A percentile compares a stretch with the other conserved stretches of the same genome.
phyloP scores from a whole-genome alignment of 1,139 yeast genomes.

The Groenewaldozyma auringiensis region DNA sequence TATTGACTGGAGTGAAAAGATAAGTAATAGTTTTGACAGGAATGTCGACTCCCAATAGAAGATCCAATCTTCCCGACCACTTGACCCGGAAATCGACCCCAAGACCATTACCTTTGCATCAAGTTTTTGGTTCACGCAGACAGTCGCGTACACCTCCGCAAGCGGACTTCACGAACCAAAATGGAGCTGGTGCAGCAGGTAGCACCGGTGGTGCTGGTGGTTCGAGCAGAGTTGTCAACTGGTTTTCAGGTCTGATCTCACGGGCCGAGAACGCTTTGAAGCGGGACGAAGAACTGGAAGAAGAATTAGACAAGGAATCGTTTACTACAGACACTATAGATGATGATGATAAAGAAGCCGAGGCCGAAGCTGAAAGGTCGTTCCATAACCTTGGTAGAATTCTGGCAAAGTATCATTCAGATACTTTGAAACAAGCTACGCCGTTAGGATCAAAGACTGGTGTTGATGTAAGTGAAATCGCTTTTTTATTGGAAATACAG shows the following conservation, averaged over 20 bases:
- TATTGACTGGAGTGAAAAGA: too few relatives aligned
- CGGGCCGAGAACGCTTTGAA: conserved; percentile 33
- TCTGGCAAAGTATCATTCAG: conserved; percentile 7
- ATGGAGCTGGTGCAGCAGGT: neutral
- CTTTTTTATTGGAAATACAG: neutral
- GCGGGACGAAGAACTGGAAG: conserved; percentile 26
- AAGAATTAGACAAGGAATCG: conserved; percentile 37
- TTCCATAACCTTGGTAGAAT: conserved; percentile 11
- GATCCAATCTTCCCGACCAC: neutral
- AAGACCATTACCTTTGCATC: neutral
- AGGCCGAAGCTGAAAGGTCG: conserved; percentile 13
- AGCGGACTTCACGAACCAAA: neutral
- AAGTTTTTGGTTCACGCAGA: neutral
- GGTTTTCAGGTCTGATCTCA: conserved; percentile 1
- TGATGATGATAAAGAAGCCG: conserved; percentile 13
- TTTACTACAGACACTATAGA: conserved; percentile 27
- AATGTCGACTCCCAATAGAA: conserved; percentile 1
- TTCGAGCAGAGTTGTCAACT: neutral
- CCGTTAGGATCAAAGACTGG: neutral
- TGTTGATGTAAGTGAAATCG: conserved; percentile 4
- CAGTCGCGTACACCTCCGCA: neutral
- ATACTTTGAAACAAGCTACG: neutral
- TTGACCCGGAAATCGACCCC: neutral
- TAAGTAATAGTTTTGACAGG: too few relatives aligned
- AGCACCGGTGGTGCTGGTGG: neutral